Conservation (phyloP, 2,329 filamentous ascomycete genomes). For the Cytospora chrysosperma region DNA sequence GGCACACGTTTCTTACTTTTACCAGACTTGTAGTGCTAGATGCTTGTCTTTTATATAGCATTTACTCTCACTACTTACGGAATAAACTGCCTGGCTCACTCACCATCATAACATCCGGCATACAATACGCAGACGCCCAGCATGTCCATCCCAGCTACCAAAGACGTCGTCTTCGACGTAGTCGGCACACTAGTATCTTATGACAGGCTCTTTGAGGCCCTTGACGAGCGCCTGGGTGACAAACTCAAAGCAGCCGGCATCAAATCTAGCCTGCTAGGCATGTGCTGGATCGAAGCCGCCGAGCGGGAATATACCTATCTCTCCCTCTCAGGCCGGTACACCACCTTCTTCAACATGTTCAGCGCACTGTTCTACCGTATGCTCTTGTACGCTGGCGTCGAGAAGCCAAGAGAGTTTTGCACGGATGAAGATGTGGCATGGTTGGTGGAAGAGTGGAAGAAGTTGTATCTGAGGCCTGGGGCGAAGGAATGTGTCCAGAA, state of each 20-base stretch:
- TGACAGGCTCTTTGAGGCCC: slow-evolving; percentile 39
- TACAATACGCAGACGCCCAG: neutral
- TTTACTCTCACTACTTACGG: neutral
- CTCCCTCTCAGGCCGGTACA: slow-evolving; percentile 41
- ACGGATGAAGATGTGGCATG: slow-evolving; percentile 40
- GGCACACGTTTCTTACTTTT: neutral
- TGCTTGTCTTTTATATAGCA: neutral
- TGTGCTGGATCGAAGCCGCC: slow-evolving; percentile 43
- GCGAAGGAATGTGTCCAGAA: slow-evolving; percentile 39
- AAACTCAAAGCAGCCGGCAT: slow-evolving; percentile 37
- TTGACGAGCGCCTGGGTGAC: slow-evolving; percentile 40
- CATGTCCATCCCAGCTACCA: slow-evolving; percentile 27
- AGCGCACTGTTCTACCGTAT: slow-evolving; percentile 44
- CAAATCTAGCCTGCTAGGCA: slow-evolving; percentile 41
- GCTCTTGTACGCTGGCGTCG: slow-evolving; percentile 40
- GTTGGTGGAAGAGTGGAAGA: slow-evolving; percentile 37
- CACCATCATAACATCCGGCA: neutral
- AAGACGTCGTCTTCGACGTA: slow-evolving; percentile 46
- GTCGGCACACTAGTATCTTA: slow-evolving; percentile 48
- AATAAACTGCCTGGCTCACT: neutral
- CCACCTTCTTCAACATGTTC: slow-evolving; percentile 40
- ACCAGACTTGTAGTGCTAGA: neutral
- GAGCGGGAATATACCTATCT: slow-evolving; percentile 49
- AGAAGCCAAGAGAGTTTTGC: slow-evolving; percentile 38
- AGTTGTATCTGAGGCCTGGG: slow-evolving; percentile 36